A percentile compares a stretch with the other conserved stretches of the same genome.
Evolutionary conservation across 371 early-diverging fungal genomes (phyloP).

Genomic region (Mortierella sp.): DNA sequence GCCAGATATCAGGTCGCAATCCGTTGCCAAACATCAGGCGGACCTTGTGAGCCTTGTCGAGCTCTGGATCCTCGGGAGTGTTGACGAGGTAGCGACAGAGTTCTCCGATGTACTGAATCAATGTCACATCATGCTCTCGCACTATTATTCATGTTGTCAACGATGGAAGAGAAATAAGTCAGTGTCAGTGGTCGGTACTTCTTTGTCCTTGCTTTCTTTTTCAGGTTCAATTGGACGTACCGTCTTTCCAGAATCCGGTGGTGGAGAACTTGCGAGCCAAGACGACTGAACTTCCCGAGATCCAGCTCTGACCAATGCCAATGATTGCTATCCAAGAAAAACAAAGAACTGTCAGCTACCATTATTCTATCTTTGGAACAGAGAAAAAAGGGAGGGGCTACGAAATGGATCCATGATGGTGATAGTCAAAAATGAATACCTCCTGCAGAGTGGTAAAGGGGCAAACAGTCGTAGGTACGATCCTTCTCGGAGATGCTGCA

Average conservation of each 20-base stretch:
- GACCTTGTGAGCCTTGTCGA: slow-evolving; percentile 65
- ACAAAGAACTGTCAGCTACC: background rate
- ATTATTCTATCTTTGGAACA: background rate
- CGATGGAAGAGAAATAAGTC: background rate
- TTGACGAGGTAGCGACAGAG: slow-evolving; percentile 75
- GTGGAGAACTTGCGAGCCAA: slow-evolving; percentile 52
- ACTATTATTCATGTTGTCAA: slow-evolving; percentile 25
- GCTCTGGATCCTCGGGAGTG: slow-evolving; percentile 60
- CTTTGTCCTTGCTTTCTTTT: too few relatives aligned
- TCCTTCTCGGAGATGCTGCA: slow-evolving; percentile 15
- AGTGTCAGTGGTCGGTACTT: too few relatives aligned
- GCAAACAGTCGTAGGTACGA: slow-evolving; percentile 33
- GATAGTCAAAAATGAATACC: slow-evolving; percentile 5
- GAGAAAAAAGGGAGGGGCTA: background rate
- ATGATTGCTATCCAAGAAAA: slow-evolving; percentile 25
- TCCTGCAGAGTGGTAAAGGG: slow-evolving; percentile 53
- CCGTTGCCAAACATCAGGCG: slow-evolving; percentile 78
- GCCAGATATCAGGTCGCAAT: slow-evolving; percentile 79
- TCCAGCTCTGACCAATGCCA: slow-evolving; percentile 43
- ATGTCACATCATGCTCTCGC: slow-evolving; percentile 6
- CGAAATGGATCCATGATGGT: too few relatives aligned
- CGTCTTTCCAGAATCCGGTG: slow-evolving; percentile 46
- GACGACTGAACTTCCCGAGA: slow-evolving; percentile 32
- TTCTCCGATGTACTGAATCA: slow-evolving; percentile 70
- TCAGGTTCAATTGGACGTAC: slow-evolving; percentile 1